Conservation (phyloP, 2,329 filamentous ascomycete genomes). For the Penicillium sp. region DNA sequence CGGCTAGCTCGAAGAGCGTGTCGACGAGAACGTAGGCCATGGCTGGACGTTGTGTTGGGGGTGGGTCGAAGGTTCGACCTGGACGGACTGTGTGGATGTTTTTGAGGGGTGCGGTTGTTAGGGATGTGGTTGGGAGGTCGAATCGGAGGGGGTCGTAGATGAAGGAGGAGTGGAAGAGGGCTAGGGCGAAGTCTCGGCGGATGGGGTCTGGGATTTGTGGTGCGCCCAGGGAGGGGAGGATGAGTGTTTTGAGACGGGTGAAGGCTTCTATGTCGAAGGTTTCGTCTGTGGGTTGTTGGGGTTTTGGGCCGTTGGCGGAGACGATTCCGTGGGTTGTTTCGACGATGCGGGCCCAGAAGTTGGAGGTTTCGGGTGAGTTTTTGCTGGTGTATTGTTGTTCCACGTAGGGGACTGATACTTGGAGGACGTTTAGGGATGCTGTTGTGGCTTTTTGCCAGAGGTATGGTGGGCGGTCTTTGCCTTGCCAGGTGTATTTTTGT, state of each 20-base stretch:
- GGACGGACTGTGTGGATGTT: constrained; percentile 62
- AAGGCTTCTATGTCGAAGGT: constrained; percentile 77
- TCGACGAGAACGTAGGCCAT: constrained; percentile 80
- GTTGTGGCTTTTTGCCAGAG: constrained; percentile 79
- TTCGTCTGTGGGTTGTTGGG: constrained; percentile 60
- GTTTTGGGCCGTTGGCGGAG: constrained; percentile 57
- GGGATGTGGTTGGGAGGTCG: constrained; percentile 50
- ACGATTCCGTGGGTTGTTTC: constrained; percentile 66
- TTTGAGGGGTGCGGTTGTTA: constrained; percentile 52
- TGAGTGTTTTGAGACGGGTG: constrained; percentile 59
- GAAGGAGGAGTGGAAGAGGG: constrained; percentile 76
- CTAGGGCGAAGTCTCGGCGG: constrained; percentile 66
- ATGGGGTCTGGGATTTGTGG: constrained; percentile 62
- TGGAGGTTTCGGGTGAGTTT: constrained; percentile 44
- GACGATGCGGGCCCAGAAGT: constrained; percentile 68
- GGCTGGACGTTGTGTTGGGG: constrained; percentile 60
- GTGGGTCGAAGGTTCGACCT: constrained; percentile 68
- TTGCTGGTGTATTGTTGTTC: constrained; percentile 39
- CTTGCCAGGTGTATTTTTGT: constrained; percentile 75
- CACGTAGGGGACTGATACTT: constrained; percentile 61
- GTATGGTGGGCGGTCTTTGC: constrained; percentile 64
- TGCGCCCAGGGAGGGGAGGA: constrained; percentile 70
- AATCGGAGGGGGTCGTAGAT: constrained; percentile 66
- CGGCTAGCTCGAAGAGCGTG: constrained; percentile 69
- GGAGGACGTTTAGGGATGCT: constrained; percentile 64